Percentiles rank a stretch among this genome's conserved stretches.
These are phyloP conservation scores for Aureobasidium sp. DNA, from an alignment of 2,329 filamentous ascomycete species.

Conservation along the genomic window DNA sequence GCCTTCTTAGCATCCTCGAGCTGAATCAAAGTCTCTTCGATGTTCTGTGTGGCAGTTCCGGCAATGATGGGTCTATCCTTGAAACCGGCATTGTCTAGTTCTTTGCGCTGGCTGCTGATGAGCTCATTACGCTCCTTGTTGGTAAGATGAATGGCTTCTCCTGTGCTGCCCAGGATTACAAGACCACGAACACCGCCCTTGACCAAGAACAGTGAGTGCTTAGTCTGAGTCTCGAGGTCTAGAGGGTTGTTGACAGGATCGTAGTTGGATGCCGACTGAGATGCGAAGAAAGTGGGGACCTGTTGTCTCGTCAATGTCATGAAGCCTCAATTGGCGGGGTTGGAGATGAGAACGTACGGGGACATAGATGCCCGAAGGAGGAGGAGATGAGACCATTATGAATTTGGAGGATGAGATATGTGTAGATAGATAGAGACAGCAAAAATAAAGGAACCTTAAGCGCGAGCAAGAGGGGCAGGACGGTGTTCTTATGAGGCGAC, in stretches of 20 bases:
- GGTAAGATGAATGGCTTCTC: constrained; percentile 55
- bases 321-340: neutral
- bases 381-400: constrained; percentile 28
- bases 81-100: constrained; percentile 47
- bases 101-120: constrained; percentile 47
- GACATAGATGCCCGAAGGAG: constrained; percentile 47
- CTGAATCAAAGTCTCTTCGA: constrained; percentile 53
- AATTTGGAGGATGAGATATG: neutral
- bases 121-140: constrained; percentile 48
- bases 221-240: constrained; percentile 49
- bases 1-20: constrained; percentile 47
- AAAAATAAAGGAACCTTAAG: too few species aligned
- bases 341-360: constrained; percentile 25
- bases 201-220: constrained; percentile 52
- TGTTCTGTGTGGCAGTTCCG: constrained; percentile 52
- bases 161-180: constrained; percentile 55
- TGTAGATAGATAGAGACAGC: too few species aligned
- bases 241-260: constrained; percentile 41
- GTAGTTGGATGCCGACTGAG: constrained; percentile 33
- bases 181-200: constrained; percentile 51
- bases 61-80: constrained; percentile 53
- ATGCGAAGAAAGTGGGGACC: constrained; percentile 57
- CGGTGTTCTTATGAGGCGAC: neutral
- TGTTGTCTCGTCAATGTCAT: neutral
- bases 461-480: neutral